A percentile compares a stretch with the other conserved stretches of the same genome.
phyloP scores from a whole-genome alignment of 768 basidiomycete genomes.

The Podaxis sp. region DNA sequence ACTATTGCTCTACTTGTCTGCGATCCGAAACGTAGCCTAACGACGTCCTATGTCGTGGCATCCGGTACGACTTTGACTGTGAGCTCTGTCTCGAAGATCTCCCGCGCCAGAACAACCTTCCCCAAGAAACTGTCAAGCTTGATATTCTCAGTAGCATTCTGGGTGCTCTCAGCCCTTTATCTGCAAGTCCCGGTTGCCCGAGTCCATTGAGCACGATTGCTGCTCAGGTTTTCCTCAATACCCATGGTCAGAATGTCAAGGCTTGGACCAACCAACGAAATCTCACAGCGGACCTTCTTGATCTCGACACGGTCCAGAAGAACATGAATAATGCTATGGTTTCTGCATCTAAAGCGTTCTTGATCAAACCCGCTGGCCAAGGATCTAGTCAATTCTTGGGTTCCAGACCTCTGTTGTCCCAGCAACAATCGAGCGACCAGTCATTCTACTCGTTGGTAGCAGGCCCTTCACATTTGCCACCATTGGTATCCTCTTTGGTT shows the following conservation, averaged over 20 bases:
- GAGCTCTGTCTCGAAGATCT: background rate
- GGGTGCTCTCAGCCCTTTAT: background rate
- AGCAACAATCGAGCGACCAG: background rate
- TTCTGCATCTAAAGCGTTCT: conserved; percentile 2
- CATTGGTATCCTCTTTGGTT: background rate
- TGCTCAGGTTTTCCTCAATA: background rate
- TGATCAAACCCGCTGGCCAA: background rate
- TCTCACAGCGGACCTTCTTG: background rate
- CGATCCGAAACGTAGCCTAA: background rate
- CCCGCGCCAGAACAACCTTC: background rate
- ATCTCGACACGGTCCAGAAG: background rate
- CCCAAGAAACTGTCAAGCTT: background rate
- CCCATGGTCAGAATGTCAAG: background rate
- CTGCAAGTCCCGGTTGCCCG: background rate
- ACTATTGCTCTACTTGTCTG: background rate
- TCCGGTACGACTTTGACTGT: background rate
- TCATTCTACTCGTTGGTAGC: conserved; percentile 1
- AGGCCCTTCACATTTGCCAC: background rate
- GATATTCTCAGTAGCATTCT: background rate
- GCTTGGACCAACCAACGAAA: background rate
- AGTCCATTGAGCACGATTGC: background rate
- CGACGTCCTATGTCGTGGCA: background rate
- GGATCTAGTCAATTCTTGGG: background rate
- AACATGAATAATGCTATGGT: too few species aligned
- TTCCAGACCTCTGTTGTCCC: background rate